These are phyloP conservation scores for Calamus simplicifolius DNA, from an alignment of 176 grass and related monocot genomes.

Conservation along the genomic window DNA sequence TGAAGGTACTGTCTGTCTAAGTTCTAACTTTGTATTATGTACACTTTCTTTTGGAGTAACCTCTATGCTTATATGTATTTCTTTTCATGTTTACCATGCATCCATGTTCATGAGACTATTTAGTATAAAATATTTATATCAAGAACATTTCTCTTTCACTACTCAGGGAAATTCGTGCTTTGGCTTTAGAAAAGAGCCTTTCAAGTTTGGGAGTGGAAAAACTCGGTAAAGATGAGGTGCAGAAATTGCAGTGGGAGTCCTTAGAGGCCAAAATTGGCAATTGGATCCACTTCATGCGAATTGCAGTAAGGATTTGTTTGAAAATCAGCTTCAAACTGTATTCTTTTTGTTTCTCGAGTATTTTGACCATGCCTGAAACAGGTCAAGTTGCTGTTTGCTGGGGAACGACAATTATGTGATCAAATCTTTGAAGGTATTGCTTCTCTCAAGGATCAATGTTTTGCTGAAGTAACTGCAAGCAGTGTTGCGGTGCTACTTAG, in stretches of 20 bases:
- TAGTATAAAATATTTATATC: too few species aligned
- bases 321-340: slow-evolving; percentile 6
- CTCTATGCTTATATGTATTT: too few species aligned
- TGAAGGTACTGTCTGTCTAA: too few species aligned
- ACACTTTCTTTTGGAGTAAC: too few species aligned
- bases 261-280: slow-evolving; percentile 87
- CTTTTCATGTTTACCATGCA: too few species aligned
- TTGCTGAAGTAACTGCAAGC: slow-evolving; percentile 74
- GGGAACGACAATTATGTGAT: slow-evolving; percentile 76
- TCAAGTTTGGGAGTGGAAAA: slow-evolving; percentile 95
- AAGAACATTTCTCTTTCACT: too few species aligned
- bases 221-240: slow-evolving; percentile 93
- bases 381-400: slow-evolving; percentile 95
- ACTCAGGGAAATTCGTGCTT: slow-evolving; percentile 65
- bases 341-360: slow-evolving; percentile 7
- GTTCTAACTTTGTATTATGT: too few species aligned
- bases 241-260: slow-evolving; percentile 95
- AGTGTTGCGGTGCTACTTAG: slow-evolving; percentile 78
- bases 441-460: slow-evolving; percentile 77
- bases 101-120: too few species aligned
- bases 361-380: slow-evolving; percentile 30
- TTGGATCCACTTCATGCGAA: slow-evolving; percentile 98
- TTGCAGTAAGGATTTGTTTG: slow-evolving; percentile 48
- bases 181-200: slow-evolving; percentile 78
- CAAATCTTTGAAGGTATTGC: slow-evolving; percentile 88